Base-by-base conservation (phyloP, 2,329 filamentous ascomycete genomes). In the Metarhizium anisopliae region DNA sequence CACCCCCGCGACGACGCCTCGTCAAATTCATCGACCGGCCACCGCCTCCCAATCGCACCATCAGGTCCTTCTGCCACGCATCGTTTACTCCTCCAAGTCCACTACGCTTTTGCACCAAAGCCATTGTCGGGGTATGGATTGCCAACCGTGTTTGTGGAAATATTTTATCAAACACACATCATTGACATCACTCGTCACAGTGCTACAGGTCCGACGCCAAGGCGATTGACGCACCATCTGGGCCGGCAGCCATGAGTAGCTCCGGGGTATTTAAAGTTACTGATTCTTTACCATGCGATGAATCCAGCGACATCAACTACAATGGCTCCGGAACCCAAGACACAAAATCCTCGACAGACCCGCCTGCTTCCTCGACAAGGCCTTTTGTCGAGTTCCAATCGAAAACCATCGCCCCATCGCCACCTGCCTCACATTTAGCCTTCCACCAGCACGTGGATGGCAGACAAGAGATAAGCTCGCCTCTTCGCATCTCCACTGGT, bases 401-500 rank as follows among this genome's bases (percentile, higher is more conserved):
- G 25, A 62, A 60, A 51, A 66, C 67, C 47, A 65, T 67, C 61
- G 61, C 64, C 47, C 64, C 68, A 4, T 72, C 77, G 20, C 78
- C 65, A 53, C 59, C 64, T 3, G 57, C 61, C 36, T 58, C 61
- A 29, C 58, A 64, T 29, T 55, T 52, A 38, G 47, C 32, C 13
- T 36, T 25, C n/a, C 25, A 47, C 54, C 52, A 61, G 63, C 50
- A 18, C 35, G 56, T 32, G 42, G 47, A 50, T n/a, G 29, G 43
- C 54, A 43, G 53, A 59, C 38, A 54, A 55, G 18, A 56, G 59
- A 40, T 59, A 53, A 43, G 52, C 58, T 62, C 66, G 20, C 62
- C 68, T 20, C 65, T 77, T 16, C 66, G 69, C 50, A 70, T 77
- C 53, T 70, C 70, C 7, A 75, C 74, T 52, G 69, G 74, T 56